phyloP scores from a whole-genome alignment of 495 filamentous ascomycete genomes.

The Hypoxylon fragiforme region DNA sequence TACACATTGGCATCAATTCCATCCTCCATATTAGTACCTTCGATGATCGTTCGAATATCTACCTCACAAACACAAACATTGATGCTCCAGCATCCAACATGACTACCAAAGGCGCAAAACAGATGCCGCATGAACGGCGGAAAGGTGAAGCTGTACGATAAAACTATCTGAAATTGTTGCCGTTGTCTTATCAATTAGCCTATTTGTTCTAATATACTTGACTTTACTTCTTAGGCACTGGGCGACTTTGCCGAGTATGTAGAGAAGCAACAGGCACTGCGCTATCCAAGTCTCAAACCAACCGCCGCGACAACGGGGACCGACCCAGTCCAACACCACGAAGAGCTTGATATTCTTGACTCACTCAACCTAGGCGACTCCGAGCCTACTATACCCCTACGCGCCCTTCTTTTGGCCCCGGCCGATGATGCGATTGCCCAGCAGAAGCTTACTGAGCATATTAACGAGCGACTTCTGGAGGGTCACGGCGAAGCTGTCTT shows the following conservation, averaged over 20 bases:
- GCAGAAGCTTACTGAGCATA: slow-evolving; percentile 61
- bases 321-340: slow-evolving; percentile 66
- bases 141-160: slow-evolving; percentile 77
- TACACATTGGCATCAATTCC: not conserved
- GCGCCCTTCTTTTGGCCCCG: slow-evolving; percentile 72
- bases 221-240: slow-evolving; percentile 71
- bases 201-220: not conserved
- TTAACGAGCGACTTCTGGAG: slow-evolving; percentile 74
- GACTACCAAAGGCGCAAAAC: slow-evolving; percentile 60
- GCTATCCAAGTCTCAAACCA: slow-evolving; percentile 50
- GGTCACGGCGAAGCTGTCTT: slow-evolving; percentile 91
- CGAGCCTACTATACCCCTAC: slow-evolving; percentile 67
- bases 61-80: slow-evolving; percentile 8
- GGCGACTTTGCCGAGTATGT: slow-evolving; percentile 98
- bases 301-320: slow-evolving; percentile 39
- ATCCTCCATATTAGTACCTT: too few species aligned
- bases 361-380: slow-evolving; percentile 79
- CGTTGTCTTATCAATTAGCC: too few species aligned
- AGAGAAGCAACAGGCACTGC: slow-evolving; percentile 82
- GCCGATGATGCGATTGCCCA: slow-evolving; percentile 57
- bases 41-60: not conserved
- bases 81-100: slow-evolving; percentile 43
- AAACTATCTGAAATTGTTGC: too few species aligned
- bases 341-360: slow-evolving; percentile 87
- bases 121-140: slow-evolving; percentile 72